These are phyloP conservation scores for Dendrobium nobile DNA, from an alignment of 106 monocot species.

Conservation along the genomic window DNA sequence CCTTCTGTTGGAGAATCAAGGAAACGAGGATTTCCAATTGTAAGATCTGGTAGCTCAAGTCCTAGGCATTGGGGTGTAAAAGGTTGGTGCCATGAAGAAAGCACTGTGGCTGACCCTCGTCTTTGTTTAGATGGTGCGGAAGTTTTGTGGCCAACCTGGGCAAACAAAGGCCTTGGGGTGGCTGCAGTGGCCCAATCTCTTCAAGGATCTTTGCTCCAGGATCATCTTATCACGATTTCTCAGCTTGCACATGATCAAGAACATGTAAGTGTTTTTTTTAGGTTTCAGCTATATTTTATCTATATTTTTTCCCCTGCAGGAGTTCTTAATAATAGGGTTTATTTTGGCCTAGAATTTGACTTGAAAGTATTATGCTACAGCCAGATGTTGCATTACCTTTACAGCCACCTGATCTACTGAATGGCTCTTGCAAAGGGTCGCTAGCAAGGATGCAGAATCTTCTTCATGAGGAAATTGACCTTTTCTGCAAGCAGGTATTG, in stretches of 20 bases:
- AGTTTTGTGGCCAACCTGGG: constrained; percentile 89
- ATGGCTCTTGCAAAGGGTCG: constrained; percentile 37
- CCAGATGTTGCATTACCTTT: constrained; percentile 86
- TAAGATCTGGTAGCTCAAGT: constrained; percentile 98
- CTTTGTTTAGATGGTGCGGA: constrained; percentile 75
- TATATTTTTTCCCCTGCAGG: background rate
- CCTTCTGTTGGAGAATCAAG: constrained; percentile 84
- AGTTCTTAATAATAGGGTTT: constrained; percentile 5
- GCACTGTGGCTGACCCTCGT: constrained; percentile 24
- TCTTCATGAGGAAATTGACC: constrained; percentile 92
- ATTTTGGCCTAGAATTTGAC: constrained; percentile 11
- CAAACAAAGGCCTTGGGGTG: constrained; percentile 38
- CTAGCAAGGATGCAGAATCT: constrained; percentile 50
- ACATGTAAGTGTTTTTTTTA: constrained; percentile 53
- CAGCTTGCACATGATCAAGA: constrained; percentile 75
- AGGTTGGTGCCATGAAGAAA: constrained; percentile 59
- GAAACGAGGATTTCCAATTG: constrained; percentile 80
- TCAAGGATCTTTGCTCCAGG: constrained; percentile 60
- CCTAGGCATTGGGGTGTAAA: constrained; percentile 89
- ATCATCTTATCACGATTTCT: constrained; percentile 64
- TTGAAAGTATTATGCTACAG: constrained; percentile 39
- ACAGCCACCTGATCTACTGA: constrained; percentile 59
- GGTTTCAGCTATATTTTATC: background rate
- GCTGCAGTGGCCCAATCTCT: constrained; percentile 54
- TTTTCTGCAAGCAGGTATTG: constrained; percentile 89